Conservation (phyloP, 352 stramenopile genomes). For the Peronosclerospora sorghi region DNA sequence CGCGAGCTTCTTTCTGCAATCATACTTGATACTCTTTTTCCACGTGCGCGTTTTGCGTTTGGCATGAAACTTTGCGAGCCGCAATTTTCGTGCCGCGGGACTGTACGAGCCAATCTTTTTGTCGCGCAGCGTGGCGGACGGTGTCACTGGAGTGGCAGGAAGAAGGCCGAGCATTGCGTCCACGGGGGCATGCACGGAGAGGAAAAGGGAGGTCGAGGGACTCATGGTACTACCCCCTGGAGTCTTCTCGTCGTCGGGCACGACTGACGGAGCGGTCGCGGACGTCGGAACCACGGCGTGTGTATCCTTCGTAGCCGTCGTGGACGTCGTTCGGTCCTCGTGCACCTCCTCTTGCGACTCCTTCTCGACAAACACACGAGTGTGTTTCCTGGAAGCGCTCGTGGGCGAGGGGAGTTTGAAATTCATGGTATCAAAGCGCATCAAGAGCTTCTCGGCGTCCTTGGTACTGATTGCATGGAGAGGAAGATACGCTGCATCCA, state of each 20-base stretch:
- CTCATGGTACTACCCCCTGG: slow-evolving; percentile 11
- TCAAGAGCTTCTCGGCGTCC: slow-evolving; percentile 72
- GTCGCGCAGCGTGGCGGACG: too few species aligned
- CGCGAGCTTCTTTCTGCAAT: slow-evolving; percentile 96
- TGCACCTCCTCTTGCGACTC: slow-evolving; percentile 6
- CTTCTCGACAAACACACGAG: slow-evolving; percentile 30
- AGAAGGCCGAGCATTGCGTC: slow-evolving; percentile 38
- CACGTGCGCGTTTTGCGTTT: slow-evolving; percentile 95
- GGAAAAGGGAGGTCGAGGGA: slow-evolving; percentile 14
- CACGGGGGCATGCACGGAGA: slow-evolving; percentile 14
- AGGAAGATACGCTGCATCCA: slow-evolving; percentile 38
- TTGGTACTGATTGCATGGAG: slow-evolving; percentile 30
- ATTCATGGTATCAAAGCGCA: slow-evolving; percentile 83
- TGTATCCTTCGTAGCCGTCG: neutral
- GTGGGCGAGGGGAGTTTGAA: slow-evolving; percentile 75
- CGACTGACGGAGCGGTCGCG: slow-evolving; percentile 2
- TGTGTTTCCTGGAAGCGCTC: slow-evolving; percentile 41
- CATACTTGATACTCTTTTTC: slow-evolving; percentile 99
- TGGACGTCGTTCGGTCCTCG: neutral
- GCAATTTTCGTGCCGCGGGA: slow-evolving; percentile 84
- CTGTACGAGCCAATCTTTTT: slow-evolving; percentile 92
- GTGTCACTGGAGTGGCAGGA: slow-evolving; percentile 12
- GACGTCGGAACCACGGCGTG: slow-evolving; percentile 8
- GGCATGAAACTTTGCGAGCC: slow-evolving; percentile 95
- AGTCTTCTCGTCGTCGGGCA: slow-evolving; percentile 25